A percentile compares a stretch with the other conserved stretches of the same genome.
These are phyloP conservation scores for Exserohilum turcica DNA, from an alignment of 2,329 filamentous ascomycete species.

Conservation along the genomic window DNA sequence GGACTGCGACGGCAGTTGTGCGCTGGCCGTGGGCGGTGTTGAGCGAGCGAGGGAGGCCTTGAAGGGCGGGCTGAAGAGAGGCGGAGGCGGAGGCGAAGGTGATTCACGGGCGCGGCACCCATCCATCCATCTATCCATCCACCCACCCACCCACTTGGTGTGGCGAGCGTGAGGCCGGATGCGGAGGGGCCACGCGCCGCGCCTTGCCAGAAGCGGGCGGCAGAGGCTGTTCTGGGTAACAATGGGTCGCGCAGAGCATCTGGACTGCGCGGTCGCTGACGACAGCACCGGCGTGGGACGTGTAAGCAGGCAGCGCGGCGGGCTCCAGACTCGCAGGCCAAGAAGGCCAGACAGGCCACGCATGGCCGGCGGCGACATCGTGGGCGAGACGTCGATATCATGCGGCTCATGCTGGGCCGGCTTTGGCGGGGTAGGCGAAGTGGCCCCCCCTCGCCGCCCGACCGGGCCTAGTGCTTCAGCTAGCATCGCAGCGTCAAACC, in stretches of 20 bases:
- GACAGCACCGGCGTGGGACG: too few relatives aligned
- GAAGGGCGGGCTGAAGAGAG: not conserved
- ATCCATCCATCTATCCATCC: too few relatives aligned
- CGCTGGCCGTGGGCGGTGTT: too few relatives aligned
- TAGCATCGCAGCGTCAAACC: constrained; percentile 1
- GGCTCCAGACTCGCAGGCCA: too few relatives aligned
- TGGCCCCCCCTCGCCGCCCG: not conserved
- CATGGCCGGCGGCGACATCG: not conserved
- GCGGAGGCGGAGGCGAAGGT: not conserved
- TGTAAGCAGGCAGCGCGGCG: too few relatives aligned
- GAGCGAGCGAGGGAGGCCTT: too few relatives aligned
- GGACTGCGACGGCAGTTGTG: not conserved
- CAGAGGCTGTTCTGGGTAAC: constrained; percentile 8
- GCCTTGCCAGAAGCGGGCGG: constrained; percentile 3
- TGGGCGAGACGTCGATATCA: constrained; percentile 9
- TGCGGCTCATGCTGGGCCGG: constrained; percentile 8
- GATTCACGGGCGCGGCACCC: not conserved
- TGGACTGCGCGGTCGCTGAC: not conserved
- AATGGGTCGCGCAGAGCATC: not conserved
- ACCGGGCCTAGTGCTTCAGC: not conserved
- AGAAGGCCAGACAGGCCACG: not conserved
- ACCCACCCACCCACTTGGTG: too few relatives aligned
- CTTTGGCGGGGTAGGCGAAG: constrained; percentile 8
- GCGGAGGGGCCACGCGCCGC: constrained; percentile 14
- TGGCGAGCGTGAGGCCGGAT: not conserved